phyloP scores from a whole-genome alignment of 2,329 filamentous ascomycete species.

The Akanthomyces lecanii region DNA sequence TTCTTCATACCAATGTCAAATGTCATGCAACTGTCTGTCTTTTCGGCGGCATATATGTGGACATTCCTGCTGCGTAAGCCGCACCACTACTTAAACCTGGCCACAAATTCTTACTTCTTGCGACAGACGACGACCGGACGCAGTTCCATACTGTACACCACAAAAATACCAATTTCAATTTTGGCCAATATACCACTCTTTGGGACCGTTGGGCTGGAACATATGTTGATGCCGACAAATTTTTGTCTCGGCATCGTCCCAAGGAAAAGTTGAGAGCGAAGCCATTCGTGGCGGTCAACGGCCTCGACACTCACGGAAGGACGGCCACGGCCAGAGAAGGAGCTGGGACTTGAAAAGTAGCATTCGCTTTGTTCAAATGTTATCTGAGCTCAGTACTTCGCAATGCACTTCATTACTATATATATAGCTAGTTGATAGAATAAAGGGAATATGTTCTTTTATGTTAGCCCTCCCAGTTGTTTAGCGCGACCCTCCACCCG shows the following conservation, averaged over 20 bases:
- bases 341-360: no score
- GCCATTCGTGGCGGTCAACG: no score
- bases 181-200: background rate
- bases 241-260: background rate
- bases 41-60: background rate
- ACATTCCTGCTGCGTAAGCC: background rate
- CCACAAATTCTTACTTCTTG: background rate
- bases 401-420: no score
- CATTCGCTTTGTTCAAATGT: no score
- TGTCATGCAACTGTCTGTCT: background rate
- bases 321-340: no score
- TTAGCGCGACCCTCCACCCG: no score
- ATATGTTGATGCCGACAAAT: background rate
- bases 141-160: conserved; percentile 1
- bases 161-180: background rate
- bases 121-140: background rate
- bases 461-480: no score
- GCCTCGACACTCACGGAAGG: no score
- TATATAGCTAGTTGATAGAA: no score
- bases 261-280: background rate
- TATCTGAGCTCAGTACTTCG: no score
- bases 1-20: background rate
- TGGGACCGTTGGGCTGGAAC: background rate
- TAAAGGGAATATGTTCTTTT: no score
- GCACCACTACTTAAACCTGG: no score